Conservation (phyloP, 1,284 basidiomycete genomes). For the Rhodotorula sp. region DNA sequence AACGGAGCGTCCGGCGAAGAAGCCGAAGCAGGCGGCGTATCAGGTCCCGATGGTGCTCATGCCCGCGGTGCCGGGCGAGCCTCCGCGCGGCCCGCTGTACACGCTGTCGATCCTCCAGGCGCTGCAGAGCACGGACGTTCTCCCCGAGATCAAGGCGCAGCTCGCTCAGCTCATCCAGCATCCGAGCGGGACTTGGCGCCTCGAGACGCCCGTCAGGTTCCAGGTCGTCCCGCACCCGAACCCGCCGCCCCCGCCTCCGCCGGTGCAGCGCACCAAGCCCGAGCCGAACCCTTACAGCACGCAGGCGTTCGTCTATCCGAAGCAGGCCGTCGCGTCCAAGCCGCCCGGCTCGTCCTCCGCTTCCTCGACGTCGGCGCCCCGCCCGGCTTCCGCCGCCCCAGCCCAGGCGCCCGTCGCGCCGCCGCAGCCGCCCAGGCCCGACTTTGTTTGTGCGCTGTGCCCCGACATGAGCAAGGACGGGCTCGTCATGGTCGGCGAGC, state of each 20-base stretch:
- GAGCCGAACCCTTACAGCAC: constrained; percentile 5
- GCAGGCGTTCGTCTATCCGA: constrained; percentile 20
- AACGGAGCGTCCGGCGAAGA: constrained; percentile 15
- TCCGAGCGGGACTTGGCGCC: constrained; percentile 6
- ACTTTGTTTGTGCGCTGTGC: constrained; percentile 52
- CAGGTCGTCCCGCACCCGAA: neutral
- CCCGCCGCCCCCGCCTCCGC: neutral
- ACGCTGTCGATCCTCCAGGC: constrained; percentile 14
- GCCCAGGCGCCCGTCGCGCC: neutral
- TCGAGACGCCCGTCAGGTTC: constrained; percentile 7
- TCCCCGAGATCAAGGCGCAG: neutral
- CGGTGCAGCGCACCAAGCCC: neutral
- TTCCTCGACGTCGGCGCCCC: neutral
- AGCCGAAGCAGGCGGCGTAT: constrained; percentile 19
- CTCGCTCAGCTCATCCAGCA: constrained; percentile 11
- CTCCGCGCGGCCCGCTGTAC: neutral
- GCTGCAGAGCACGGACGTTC: neutral
- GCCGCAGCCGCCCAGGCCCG: constrained; percentile 9
- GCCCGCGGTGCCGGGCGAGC: constrained; percentile 1
- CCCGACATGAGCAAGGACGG: constrained; percentile 46
- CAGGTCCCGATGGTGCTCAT: neutral
- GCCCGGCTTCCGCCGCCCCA: neutral
- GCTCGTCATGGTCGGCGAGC: constrained; percentile 41
- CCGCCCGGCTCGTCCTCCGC: neutral
- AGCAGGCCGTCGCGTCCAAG: constrained; percentile 9